A percentile compares a stretch with the other conserved stretches of the same genome.
phyloP scores from a whole-genome alignment of 2,329 filamentous ascomycete species.

The Neofusicoccum sp. region DNA sequence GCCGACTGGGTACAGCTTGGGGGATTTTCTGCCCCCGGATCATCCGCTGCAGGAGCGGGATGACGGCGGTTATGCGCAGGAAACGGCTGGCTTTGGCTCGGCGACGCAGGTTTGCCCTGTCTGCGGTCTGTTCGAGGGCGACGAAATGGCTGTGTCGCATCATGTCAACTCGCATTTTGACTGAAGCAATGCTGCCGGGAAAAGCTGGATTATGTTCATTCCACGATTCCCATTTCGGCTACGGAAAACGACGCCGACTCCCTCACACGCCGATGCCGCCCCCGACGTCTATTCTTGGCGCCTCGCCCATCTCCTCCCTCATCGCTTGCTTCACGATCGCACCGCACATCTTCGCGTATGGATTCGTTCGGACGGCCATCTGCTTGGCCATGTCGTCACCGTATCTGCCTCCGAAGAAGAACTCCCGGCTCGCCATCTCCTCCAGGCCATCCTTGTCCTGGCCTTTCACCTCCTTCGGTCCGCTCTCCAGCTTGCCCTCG shows the following conservation, averaged over 20 bases:
- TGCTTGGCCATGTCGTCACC: constrained; percentile 58
- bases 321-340: constrained; percentile 61
- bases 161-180: constrained; percentile 63
- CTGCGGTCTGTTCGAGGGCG: constrained; percentile 64
- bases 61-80: constrained; percentile 26
- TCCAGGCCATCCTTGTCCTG: constrained; percentile 45
- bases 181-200: constrained; percentile 8
- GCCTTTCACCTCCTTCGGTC: constrained; percentile 33
- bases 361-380: constrained; percentile 60
- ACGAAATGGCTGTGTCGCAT: constrained; percentile 65
- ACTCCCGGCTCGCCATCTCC: constrained; percentile 56
- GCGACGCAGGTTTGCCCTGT: constrained; percentile 57
- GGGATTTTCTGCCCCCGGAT: constrained; percentile 7
- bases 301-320: constrained; percentile 49
- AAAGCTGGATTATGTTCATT: too few species aligned
- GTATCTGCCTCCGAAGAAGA: constrained; percentile 54
- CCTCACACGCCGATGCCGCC: neutral
- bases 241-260: neutral
- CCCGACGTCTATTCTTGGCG: constrained; percentile 15
- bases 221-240: neutral
- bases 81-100: constrained; percentile 23
- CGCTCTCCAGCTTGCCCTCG: constrained; percentile 5
- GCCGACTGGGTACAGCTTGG: constrained; percentile 13
- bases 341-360: constrained; percentile 62
- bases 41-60: constrained; percentile 20